Evolutionary conservation across 1,139 yeast species (phyloP), one percentile per base, ranked within the genome.

Genomic region (Saccharomycopsis hybrid): DNA sequence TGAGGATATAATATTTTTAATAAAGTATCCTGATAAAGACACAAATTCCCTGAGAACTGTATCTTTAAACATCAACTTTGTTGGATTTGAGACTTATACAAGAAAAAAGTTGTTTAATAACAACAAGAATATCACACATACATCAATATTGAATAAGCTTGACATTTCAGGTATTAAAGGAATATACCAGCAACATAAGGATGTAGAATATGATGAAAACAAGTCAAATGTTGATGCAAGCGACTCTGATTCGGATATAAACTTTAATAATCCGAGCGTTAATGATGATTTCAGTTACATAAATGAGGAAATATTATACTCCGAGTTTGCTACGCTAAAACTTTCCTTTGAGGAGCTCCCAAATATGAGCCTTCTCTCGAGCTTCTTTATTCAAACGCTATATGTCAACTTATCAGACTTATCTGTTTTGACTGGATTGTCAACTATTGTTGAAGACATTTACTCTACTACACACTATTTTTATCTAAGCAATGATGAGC

Each of bases 401-500:
- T 47, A 48, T 9, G 13, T 64, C 3, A 64, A 67, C 50, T 46
- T 65, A 2, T 62, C 71, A 1, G 58, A 65, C 39, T 50, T 68
- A 5, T 54, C 55, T 3, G 62, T 67, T 4, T 57, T 71, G 52
- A 61, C 64, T 36, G 71, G 71, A 43, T 51, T 70, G 27, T 61
- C 62, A 41, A 59, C 56, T 38, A 56, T 67, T 5, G 52, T 64
- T 27, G 57, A 61, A 43, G 59, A 52, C 40, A 33, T 54, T n/a
- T 45, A 49, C 39, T 24, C 33, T 8, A 37, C 38, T 13, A n/a
- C 43, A 8, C 47, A 49, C 39, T 36, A 35, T 37, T 32, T 28
- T 29, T 45, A 49, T 36, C 25, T 39, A 5, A n/a, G 38, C 13
- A 36, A 29, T n/a, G 36, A 28, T 4, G 3, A 37, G 37, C 29